Evolutionary conservation across 495 filamentous ascomycete species (phyloP).

Genomic region (Podospora fimiseda): DNA sequence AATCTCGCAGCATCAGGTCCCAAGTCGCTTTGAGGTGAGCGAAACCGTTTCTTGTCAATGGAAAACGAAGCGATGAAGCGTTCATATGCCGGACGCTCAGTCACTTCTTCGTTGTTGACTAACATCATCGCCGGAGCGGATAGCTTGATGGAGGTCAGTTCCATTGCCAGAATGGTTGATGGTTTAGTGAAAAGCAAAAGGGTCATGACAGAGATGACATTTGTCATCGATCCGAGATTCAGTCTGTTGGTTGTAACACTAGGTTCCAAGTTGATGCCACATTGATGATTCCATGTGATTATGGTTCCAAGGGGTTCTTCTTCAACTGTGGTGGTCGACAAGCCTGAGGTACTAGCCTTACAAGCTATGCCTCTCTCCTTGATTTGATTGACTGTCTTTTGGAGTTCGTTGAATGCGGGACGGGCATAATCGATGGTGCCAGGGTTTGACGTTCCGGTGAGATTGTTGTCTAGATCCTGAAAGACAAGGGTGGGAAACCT

Average conservation of each 20-base stretch:
- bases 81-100: not conserved
- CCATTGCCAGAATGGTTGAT: no score
- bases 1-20: not conserved
- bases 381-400: not conserved
- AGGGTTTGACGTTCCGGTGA: not conserved
- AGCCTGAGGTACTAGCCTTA: no score
- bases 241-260: no score
- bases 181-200: not conserved
- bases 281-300: not conserved
- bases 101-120: not conserved
- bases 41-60: not conserved
- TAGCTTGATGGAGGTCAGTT: no score
- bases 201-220: not conserved
- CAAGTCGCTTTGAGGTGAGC: not conserved
- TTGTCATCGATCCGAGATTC: not conserved
- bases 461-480: constrained; percentile 10
- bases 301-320: not conserved
- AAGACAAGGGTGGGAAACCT: constrained; percentile 10
- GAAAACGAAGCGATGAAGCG: not conserved
- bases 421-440: not conserved
- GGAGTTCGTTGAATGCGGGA: not conserved
- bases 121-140: no score
- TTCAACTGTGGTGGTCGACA: no score
- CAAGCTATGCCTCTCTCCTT: not conserved
- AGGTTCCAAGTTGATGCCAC: no score